Conservation (phyloP, 2,329 filamentous ascomycete species). For the Aspergillus fischeri region DNA sequence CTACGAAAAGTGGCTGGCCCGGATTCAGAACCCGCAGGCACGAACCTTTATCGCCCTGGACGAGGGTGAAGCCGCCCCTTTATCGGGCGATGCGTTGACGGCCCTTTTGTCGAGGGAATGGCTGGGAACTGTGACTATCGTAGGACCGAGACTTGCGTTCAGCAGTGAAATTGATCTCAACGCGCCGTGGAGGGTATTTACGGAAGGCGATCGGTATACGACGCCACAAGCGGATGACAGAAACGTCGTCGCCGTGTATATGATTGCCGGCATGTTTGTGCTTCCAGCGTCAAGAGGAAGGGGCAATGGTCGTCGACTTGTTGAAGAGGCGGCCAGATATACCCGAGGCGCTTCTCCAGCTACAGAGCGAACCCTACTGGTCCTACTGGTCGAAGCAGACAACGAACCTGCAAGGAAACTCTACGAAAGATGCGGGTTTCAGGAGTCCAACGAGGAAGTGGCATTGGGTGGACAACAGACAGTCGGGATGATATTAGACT, state of each 20-base stretch:
- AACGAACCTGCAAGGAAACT: constrained; percentile 1
- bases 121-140: neutral
- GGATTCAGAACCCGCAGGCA: constrained; percentile 1
- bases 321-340: neutral
- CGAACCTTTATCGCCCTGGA: neutral
- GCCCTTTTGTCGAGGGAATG: neutral
- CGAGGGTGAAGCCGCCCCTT: no score
- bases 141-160: neutral
- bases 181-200: neutral
- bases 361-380: neutral
- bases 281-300: neutral
- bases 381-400: neutral
- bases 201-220: neutral
- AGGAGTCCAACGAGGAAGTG: neutral
- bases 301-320: neutral
- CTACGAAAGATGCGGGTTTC: constrained; percentile 2
- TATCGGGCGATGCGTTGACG: neutral
- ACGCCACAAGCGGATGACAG: no score
- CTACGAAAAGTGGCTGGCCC: neutral
- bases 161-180: neutral
- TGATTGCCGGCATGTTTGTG: constrained; percentile 4
- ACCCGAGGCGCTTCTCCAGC: neutral
- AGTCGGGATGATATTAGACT: neutral
- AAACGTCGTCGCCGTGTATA: neutral
- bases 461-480: neutral